Percentiles rank a stretch among this genome's conserved stretches.
Conservation (phyloP, 305 asterid species). For the Fraxinus baroniana region DNA sequence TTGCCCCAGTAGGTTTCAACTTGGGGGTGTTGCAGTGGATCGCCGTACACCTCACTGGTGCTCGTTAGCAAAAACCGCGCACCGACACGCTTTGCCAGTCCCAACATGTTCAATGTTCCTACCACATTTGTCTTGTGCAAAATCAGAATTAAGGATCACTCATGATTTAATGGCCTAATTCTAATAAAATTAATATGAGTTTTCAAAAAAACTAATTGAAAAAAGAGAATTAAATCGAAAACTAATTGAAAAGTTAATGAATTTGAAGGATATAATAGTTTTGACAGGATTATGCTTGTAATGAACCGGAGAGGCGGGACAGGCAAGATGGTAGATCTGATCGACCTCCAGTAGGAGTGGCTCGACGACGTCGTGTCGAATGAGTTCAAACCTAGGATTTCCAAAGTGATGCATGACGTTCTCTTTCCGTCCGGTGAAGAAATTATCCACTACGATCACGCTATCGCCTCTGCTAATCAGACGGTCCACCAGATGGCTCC, state of each 20-base stretch:
- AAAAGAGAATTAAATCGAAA: not conserved
- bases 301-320: constrained; percentile 98
- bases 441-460: constrained; percentile 89
- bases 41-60: constrained; percentile 85
- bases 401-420: constrained; percentile 87
- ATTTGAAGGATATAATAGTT: constrained; percentile 81
- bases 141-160: constrained; percentile 39
- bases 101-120: constrained; percentile 76
- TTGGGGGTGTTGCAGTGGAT: constrained; percentile 75
- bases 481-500: constrained; percentile 94
- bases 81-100: constrained; percentile 77
- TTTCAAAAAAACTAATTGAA: not conserved
- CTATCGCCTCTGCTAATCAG: constrained; percentile 83
- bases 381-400: constrained; percentile 79
- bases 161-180: not conserved
- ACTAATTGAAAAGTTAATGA: not conserved
- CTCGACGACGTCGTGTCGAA: constrained; percentile 96
- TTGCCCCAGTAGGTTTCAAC: constrained; percentile 84
- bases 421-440: constrained; percentile 90
- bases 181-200: not conserved
- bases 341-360: constrained; percentile 86
- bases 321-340: constrained; percentile 97
- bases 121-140: constrained; percentile 81
- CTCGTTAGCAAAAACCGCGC: constrained; percentile 79
- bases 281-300: constrained; percentile 95